Percentiles rank a stretch among this genome's conserved stretches.
These are phyloP conservation scores for Diutina scorzettiae DNA, from an alignment of 1,139 yeast species.

Conservation along the genomic window DNA sequence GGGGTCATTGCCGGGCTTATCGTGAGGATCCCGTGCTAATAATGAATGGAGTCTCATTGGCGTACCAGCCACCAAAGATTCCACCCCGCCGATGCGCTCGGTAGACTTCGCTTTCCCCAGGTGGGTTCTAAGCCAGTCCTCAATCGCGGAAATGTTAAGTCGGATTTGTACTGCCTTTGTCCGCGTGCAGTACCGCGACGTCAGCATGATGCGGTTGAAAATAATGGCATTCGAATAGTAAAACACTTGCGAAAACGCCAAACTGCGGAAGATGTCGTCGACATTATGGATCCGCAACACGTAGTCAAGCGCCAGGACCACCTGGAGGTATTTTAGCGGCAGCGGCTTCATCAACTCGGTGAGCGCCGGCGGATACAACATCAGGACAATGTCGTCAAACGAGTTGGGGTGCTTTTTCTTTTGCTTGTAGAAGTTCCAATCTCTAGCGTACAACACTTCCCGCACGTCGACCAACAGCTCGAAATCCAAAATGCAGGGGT, in stretches of 20 bases:
- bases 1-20: slow-evolving; percentile 15
- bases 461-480: slow-evolving; percentile 56
- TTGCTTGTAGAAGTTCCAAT: slow-evolving; percentile 63
- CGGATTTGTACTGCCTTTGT: slow-evolving; percentile 84
- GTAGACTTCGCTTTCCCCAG: slow-evolving; percentile 46
- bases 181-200: slow-evolving; percentile 60
- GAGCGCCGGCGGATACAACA: slow-evolving; percentile 63
- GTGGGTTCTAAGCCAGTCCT: slow-evolving; percentile 19
- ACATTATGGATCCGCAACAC: slow-evolving; percentile 75
- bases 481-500: slow-evolving; percentile 52
- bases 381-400: slow-evolving; percentile 58
- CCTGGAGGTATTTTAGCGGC: slow-evolving; percentile 75
- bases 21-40: neutral
- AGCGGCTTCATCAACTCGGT: slow-evolving; percentile 64
- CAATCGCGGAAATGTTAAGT: slow-evolving; percentile 56
- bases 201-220: slow-evolving; percentile 62
- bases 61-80: neutral
- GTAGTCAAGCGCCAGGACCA: slow-evolving; percentile 78
- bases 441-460: slow-evolving; percentile 50
- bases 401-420: slow-evolving; percentile 32
- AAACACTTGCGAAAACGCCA: slow-evolving; percentile 67
- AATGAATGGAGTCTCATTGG: neutral
- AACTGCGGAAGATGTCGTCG: slow-evolving; percentile 62
- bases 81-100: slow-evolving; percentile 57
- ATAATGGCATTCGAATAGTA: slow-evolving; percentile 65